Conservation (phyloP, 2,329 filamentous ascomycete species). For the Calonectria pauciramosa region DNA sequence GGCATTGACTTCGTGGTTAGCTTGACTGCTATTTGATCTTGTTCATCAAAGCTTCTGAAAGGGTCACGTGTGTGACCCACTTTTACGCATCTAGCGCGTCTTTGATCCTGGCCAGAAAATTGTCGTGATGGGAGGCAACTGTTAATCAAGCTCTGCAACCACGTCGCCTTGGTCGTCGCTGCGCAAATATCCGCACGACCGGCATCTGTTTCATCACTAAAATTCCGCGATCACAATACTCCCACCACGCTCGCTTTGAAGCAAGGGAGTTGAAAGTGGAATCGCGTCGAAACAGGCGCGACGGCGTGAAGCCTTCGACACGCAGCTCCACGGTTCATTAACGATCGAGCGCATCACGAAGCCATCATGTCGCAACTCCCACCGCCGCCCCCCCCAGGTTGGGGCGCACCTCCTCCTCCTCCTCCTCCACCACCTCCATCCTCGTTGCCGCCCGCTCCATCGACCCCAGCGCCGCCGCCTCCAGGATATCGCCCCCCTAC, state of each 20-base stretch:
- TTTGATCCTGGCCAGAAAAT: constrained; percentile 49
- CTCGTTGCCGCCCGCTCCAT: constrained; percentile 69
- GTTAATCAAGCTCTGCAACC: constrained; percentile 40
- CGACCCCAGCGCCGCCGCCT: constrained; percentile 78
- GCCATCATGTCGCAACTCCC: constrained; percentile 66
- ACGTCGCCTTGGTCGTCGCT: constrained; percentile 48
- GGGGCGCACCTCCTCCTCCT: constrained; percentile 69
- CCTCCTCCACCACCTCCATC: constrained; percentile 68
- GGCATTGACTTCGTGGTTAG: background rate
- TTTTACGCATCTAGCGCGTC: constrained; percentile 37
- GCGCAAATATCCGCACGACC: constrained; percentile 46
- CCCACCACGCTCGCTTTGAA: constrained; percentile 7
- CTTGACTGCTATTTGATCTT: background rate
- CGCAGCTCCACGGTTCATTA: constrained; percentile 42
- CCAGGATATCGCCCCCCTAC: constrained; percentile 86
- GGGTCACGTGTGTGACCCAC: constrained; percentile 43
- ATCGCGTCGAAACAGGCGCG: constrained; percentile 53
- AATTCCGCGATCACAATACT: constrained; percentile 15
- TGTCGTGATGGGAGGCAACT: constrained; percentile 49
- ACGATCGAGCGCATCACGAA: constrained; percentile 45
- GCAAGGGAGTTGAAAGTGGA: constrained; percentile 33
- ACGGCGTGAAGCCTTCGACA: constrained; percentile 51
- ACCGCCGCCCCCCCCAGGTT: constrained; percentile 71
- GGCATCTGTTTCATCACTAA: constrained; percentile 41
- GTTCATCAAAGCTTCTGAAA: background rate